Percentiles rank a stretch among this genome's conserved stretches.
Conservation (phyloP, 164 flowering plant species). For the Kalanchoe fedtschenkoi region DNA sequence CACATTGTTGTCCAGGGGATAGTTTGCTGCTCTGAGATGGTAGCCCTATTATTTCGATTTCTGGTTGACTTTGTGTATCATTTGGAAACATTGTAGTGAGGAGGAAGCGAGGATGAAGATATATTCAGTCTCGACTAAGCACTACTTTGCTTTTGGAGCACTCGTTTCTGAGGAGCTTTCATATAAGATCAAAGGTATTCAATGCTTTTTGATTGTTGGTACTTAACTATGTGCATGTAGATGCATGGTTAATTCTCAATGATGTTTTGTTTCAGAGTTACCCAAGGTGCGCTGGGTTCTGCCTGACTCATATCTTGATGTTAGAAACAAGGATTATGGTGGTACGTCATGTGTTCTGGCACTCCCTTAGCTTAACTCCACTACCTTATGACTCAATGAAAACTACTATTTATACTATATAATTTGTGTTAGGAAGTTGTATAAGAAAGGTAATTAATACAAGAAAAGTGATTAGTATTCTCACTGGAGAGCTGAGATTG, state of each 20-base stretch:
- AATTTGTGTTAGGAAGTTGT: too few species aligned
- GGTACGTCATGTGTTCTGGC: constrained; percentile 29
- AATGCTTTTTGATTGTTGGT: background rate
- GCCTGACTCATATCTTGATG: constrained; percentile 93
- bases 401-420: background rate
- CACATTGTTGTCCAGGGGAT: too few species aligned
- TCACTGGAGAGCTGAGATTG: too few species aligned
- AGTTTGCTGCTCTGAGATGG: too few species aligned
- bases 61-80: background rate
- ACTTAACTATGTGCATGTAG: background rate
- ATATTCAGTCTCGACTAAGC: constrained; percentile 30
- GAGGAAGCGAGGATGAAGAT: constrained; percentile 27
- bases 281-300: constrained; percentile 99
- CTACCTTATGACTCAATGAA: background rate
- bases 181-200: constrained; percentile 21
- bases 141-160: constrained; percentile 29
- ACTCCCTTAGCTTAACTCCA: background rate
- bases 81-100: constrained; percentile 17
- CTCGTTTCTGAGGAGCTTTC: constrained; percentile 27
- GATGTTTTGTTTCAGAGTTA: constrained; percentile 43
- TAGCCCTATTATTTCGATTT: background rate
- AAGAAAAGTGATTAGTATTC: too few species aligned
- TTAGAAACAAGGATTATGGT: constrained; percentile 97
- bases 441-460: too few species aligned
- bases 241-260: too few species aligned